phyloP scores from a whole-genome alignment of 768 basidiomycete species.

The Suillus alpinus region DNA sequence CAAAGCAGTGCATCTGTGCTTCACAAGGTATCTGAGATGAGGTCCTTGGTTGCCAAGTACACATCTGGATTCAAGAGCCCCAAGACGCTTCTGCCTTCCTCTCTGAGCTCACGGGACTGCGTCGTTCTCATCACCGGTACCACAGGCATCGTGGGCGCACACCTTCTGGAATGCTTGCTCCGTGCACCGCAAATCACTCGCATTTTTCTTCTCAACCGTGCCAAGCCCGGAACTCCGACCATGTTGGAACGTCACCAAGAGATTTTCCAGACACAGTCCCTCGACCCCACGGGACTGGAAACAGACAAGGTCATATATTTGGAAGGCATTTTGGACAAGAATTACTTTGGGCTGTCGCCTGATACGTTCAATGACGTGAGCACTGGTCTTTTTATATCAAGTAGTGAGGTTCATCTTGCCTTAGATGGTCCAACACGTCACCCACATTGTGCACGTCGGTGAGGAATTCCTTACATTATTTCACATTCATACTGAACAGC shows the following conservation, averaged over 20 bases:
- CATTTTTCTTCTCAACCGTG: slow-evolving; percentile 27
- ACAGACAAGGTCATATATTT: slow-evolving; percentile 28
- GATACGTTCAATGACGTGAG: not conserved
- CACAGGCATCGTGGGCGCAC: slow-evolving; percentile 26
- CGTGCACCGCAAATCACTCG: slow-evolving; percentile 2
- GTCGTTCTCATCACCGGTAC: slow-evolving; percentile 29
- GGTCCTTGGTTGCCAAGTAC: not conserved
- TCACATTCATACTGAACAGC: not conserved
- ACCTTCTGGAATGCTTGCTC: slow-evolving; percentile 9
- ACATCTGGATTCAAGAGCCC: not conserved
- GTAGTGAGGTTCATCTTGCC: not conserved
- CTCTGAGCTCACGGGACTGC: not conserved
- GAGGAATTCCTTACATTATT: not conserved
- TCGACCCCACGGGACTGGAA: slow-evolving; percentile 21
- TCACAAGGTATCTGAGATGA: not conserved
- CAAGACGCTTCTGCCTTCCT: not conserved
- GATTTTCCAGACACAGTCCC: slow-evolving; percentile 24
- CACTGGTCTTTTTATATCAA: not conserved
- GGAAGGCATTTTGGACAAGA: slow-evolving; percentile 14
- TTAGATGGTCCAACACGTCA: slow-evolving; percentile 3
- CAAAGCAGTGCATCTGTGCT: not conserved
- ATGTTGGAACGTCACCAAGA: slow-evolving; percentile 21
- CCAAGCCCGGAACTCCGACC: slow-evolving; percentile 1
- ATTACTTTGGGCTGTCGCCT: not conserved
- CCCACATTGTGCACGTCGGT: slow-evolving; percentile 5